Conservation (phyloP, 306 rosid species). For the Dryas alaskensis region DNA sequence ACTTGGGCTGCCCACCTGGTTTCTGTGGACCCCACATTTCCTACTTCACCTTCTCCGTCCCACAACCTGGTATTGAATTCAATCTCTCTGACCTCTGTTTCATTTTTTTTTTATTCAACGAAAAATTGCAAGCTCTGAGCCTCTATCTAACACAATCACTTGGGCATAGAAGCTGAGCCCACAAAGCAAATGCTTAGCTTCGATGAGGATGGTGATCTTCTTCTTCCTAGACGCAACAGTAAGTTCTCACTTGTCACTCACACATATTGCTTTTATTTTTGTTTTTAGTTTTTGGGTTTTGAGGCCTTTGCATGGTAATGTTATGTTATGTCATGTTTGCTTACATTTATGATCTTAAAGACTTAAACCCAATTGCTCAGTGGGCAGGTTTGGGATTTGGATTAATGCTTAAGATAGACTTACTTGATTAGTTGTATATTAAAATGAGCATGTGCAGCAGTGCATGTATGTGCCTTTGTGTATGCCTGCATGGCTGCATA, state of each 20-base stretch:
- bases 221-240: conserved; percentile 64
- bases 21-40: conserved; percentile 59
- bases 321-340: background rate
- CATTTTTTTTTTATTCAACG: background rate
- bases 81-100: background rate
- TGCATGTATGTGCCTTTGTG: too few species aligned
- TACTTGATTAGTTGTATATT: background rate
- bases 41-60: conserved; percentile 52
- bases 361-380: background rate
- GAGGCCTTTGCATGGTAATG: background rate
- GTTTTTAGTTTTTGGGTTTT: background rate
- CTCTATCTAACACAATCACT: conserved; percentile 5
- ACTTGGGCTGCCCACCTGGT: conserved; percentile 77
- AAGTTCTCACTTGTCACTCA: conserved; percentile 10
- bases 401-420: background rate
- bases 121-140: background rate
- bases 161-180: conserved; percentile 32
- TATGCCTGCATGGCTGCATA: background rate
- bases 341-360: background rate
- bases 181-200: conserved; percentile 26
- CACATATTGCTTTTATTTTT: background rate
- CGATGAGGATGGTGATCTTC: conserved; percentile 79
- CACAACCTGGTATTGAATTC: conserved; percentile 24
- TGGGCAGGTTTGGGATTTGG: background rate
- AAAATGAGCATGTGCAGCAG: background rate